A percentile compares a stretch with the other conserved stretches of the same genome.
These are phyloP conservation scores for Erysiphe neolycopersici DNA, from an alignment of 2,329 filamentous ascomycete genomes.

Conservation along the genomic window DNA sequence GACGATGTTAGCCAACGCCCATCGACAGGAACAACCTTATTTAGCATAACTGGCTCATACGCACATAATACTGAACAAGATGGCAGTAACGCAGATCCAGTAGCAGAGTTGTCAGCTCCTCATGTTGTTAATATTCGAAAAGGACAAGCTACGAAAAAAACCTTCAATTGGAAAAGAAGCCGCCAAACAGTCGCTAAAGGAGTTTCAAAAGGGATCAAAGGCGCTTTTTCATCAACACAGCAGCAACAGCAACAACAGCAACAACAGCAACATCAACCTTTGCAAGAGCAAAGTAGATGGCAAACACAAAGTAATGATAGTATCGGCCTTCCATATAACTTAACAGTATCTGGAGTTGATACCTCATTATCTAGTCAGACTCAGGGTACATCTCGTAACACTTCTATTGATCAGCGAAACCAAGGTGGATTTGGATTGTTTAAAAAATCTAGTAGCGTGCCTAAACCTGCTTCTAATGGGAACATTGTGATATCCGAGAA, in stretches of 20 bases:
- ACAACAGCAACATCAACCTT: slow-evolving; percentile 22
- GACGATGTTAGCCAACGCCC: slow-evolving; percentile 16
- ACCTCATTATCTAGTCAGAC: slow-evolving; percentile 12
- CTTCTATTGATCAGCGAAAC: slow-evolving; percentile 9
- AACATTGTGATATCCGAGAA: slow-evolving; percentile 20
- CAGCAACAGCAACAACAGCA: slow-evolving; percentile 20
- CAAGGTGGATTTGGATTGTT: slow-evolving; percentile 41
- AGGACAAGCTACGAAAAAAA: slow-evolving; percentile 43
- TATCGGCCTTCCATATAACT: slow-evolving; percentile 45
- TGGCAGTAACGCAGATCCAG: slow-evolving; percentile 10
- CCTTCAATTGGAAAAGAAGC: slow-evolving; percentile 98
- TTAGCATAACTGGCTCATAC: slow-evolving; percentile 9
- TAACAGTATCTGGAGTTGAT: slow-evolving; percentile 31
- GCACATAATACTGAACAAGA: slow-evolving; percentile 14
- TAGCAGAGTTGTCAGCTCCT: slow-evolving; percentile 24
- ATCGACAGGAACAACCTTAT: slow-evolving; percentile 15
- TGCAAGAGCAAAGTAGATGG: slow-evolving; percentile 18
- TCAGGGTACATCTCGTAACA: slow-evolving; percentile 7
- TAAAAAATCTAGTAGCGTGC: slow-evolving; percentile 17
- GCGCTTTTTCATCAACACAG: slow-evolving; percentile 36
- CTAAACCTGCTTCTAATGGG: slow-evolving; percentile 23
- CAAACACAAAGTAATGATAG: slow-evolving; percentile 30
- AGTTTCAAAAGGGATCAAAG: slow-evolving; percentile 80
- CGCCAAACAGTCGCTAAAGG: slow-evolving; percentile 84
- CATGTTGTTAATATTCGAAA: slow-evolving; percentile 90